phyloP scores from a whole-genome alignment of 768 basidiomycete species.

The Termitomyces sp. region DNA sequence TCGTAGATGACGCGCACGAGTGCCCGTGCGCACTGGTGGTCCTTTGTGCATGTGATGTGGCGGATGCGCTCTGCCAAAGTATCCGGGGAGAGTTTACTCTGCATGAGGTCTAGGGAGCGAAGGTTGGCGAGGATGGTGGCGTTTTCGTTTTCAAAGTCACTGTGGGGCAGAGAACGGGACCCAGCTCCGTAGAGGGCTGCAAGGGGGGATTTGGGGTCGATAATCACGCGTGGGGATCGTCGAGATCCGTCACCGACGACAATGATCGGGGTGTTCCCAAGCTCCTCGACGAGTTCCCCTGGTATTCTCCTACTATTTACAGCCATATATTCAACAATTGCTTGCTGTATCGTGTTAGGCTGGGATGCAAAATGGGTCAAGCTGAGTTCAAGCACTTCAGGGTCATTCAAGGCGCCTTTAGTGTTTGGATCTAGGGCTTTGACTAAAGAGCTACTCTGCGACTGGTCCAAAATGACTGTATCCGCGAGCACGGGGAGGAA shows the following conservation, averaged over 20 bases:
- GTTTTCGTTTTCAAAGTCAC: neutral
- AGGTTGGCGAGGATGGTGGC: conserved; percentile 13
- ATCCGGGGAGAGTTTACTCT: conserved; percentile 20
- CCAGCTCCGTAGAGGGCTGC: conserved; percentile 19
- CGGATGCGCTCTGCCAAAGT: conserved; percentile 30
- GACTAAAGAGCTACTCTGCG: conserved; percentile 15
- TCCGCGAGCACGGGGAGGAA: conserved; percentile 19
- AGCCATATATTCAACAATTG: conserved; percentile 23
- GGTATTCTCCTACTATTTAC: conserved; percentile 17
- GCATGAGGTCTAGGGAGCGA: conserved; percentile 21
- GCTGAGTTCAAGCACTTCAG: conserved; percentile 21
- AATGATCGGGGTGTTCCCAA: conserved; percentile 24
- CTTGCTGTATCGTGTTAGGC: conserved; percentile 17
- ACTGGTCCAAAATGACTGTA: conserved; percentile 23
- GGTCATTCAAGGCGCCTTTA: conserved; percentile 11
- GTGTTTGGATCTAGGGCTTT: conserved; percentile 18
- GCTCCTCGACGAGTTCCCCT: conserved; percentile 15
- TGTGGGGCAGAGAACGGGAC: conserved; percentile 10
- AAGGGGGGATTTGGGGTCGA: conserved; percentile 28
- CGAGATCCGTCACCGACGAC: conserved; percentile 12
- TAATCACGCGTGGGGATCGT: conserved; percentile 17
- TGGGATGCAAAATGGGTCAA: conserved; percentile 24
- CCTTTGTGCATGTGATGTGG: conserved; percentile 15
- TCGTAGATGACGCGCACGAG: conserved; percentile 19
- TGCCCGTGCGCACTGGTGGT: conserved; percentile 11